These are phyloP conservation scores for Penicillium pancosmium DNA, from an alignment of 495 filamentous ascomycete genomes.

Conservation along the genomic window DNA sequence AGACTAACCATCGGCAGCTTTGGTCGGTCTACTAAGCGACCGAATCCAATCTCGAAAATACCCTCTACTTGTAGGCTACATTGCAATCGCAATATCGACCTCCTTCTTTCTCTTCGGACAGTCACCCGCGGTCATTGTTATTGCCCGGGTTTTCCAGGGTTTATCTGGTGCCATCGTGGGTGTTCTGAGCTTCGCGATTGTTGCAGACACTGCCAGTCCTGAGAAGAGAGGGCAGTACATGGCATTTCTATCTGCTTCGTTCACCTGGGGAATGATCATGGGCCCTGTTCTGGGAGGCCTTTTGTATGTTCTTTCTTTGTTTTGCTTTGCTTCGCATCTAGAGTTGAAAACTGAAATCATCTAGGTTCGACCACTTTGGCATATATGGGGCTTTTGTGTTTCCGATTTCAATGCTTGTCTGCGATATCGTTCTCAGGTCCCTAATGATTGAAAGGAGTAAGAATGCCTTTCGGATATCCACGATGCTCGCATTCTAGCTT, in stretches of 20 bases:
- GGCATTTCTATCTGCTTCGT: constrained; percentile 11
- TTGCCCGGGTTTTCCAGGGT: constrained; percentile 10
- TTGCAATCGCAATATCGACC: constrained; percentile 9
- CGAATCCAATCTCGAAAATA: constrained; percentile 9
- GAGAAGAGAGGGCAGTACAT: constrained; percentile 12
- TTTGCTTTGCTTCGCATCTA: neutral
- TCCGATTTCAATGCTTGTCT: constrained; percentile 3
- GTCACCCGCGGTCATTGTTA: neutral
- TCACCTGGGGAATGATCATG: constrained; percentile 14
- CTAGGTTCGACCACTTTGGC: constrained; percentile 13
- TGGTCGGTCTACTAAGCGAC: constrained; percentile 10
- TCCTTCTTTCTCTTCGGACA: constrained; percentile 1
- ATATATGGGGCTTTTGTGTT: constrained; percentile 7
- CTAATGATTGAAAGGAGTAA: constrained; percentile 7
- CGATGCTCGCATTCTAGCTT: neutral
- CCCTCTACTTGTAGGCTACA: constrained; percentile 6
- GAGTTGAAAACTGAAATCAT: neutral
- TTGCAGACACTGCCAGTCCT: constrained; percentile 11
- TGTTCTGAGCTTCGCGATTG: constrained; percentile 13
- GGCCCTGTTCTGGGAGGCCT: constrained; percentile 9
- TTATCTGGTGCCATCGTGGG: constrained; percentile 13
- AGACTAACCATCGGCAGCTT: neutral
- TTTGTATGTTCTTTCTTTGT: neutral
- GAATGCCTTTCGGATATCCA: too few species aligned
- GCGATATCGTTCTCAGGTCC: constrained; percentile 11